Evolutionary conservation across 352 stramenopile genomes (phyloP), one percentile per base, ranked within the genome.

Genomic region (Phytophthora cryptogea): DNA sequence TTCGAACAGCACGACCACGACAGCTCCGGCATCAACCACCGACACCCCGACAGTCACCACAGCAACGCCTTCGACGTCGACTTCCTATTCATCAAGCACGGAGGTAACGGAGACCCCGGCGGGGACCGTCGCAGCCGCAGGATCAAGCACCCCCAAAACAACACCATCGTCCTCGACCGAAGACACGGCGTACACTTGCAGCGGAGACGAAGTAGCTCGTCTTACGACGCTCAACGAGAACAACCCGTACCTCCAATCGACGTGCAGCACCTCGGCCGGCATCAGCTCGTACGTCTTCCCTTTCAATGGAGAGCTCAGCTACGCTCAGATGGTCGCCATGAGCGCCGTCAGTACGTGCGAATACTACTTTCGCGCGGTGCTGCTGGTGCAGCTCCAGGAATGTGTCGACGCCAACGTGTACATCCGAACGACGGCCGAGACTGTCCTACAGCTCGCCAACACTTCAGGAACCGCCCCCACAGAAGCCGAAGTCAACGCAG

Each of bases 261-360:
- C 45, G 31, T 76, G 67, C 43, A 64, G 35, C 16, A 45, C 32
- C 23, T 59, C 46, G 13, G 58, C 63, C 6, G 63, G 63, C 1
- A 59, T 59, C 39, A 61, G n/a, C 40, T 60, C 40, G 8, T 76
- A 76, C 50, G 53, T 55, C 20, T 76, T 76, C 28, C 67, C 67
- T 3, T 64, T 72, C 26, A 72, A 70, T 33, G 67, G 67, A n/a
- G 44, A 46, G 63, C 49, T 72, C 37, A 59, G 53, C 28, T 72
- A 67, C 26, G 63, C 58, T 45, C 67, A 76, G 46, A 57, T 72
- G 57, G 45, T 70, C 31, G 58, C 67, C 23, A 70, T 76, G 67
- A 64, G 67, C 39, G 6, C 39, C 14, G 44, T 64, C 5, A 39
- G 23, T 6, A 45, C 61, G 43, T 76, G 67, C 8, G 32, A 54